Base-by-base conservation (phyloP, 306 rosid genomes). In the Vachellia pachyceras region DNA sequence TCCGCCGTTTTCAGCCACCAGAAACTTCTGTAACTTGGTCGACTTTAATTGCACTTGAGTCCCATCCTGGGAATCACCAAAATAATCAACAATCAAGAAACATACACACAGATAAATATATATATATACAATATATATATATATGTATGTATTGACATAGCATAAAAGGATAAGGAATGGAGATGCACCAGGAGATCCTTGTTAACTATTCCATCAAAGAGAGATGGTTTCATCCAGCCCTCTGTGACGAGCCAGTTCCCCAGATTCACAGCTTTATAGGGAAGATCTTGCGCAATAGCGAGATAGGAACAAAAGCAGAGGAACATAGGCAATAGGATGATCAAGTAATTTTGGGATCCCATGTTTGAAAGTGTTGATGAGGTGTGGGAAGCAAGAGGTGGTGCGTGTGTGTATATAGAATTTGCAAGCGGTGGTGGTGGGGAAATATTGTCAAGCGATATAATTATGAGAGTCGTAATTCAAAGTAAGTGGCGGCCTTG, bases 1-100 rank as follows among this genome's bases (percentile, higher is more conserved):
- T 39, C 92, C 94, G 1, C 94, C 94, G 58, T 81, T 50, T 83
- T 86, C 87, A 2, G 90, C 57, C 15, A 73, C 2, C 5, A 90
- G 82, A 88, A 84, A 90, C 75, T 10, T 86, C 46, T 86, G 87
- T 10, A 81, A 80, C 83, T 81, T 90, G 4, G 84, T 72, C 22
- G 91, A 88, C 84, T 54, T 50, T 10, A 88, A 73, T 70, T 87
- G 92, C 72, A 90, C 82, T 80, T 87, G 89, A 46, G 92, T 88
- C 71, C 90, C 94, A 85, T 90, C 94, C 92, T 90, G 60, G 44
- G 45, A 20, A 41, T 39, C 0, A 68, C 44, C 42, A 69, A 57
- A 44, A 64, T 7, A 40, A 41, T 67, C 49, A 67, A 18, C 15
- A 40, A 39, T 39, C 6, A 37, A 8, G 5, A 44, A 9, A 44